phyloP scores from a whole-genome alignment of 352 stramenopile species.

The Pilasporangium apinafurcum region DNA sequence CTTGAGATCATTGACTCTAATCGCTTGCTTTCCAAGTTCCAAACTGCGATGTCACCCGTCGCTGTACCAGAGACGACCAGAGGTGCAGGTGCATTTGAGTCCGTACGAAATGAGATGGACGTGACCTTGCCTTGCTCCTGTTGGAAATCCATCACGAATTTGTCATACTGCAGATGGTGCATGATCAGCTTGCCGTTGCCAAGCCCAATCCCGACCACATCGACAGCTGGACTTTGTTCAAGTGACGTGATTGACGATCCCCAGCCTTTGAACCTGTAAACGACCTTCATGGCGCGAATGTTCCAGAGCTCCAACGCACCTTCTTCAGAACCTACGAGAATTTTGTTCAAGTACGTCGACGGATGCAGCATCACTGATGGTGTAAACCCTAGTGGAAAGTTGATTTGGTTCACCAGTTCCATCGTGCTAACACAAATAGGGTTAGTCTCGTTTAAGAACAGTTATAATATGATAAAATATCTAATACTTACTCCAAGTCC shows the following conservation, averaged over 20 bases:
- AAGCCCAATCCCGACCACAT: conserved; percentile 86
- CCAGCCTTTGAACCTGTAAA: conserved; percentile 84
- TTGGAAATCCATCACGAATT: conserved; percentile 70
- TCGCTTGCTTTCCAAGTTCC: conserved; percentile 87
- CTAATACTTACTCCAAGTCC: conserved; percentile 43
- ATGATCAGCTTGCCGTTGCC: conserved; percentile 76
- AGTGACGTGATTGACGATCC: conserved; percentile 60
- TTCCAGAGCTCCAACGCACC: conserved; percentile 89
- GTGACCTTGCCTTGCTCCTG: conserved; percentile 81
- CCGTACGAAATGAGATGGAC: conserved; percentile 84
- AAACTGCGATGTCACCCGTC: conserved; percentile 84
- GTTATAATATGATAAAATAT: neutral
- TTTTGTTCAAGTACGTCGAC: conserved; percentile 93
- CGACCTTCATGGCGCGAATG: conserved; percentile 82
- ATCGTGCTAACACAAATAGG: conserved; percentile 25
- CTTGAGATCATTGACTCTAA: conserved; percentile 75
- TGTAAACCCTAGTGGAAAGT: conserved; percentile 50
- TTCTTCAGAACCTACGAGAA: conserved; percentile 82
- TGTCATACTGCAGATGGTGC: conserved; percentile 85
- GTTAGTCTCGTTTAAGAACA: conserved; percentile 1
- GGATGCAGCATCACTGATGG: conserved; percentile 85
- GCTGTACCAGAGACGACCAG: conserved; percentile 63
- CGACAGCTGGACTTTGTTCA: conserved; percentile 84
- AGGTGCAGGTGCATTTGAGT: conserved; percentile 51
- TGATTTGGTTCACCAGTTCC: conserved; percentile 45